Percentiles rank a stretch among this genome's conserved stretches.
Evolutionary conservation across 2,329 filamentous ascomycete species (phyloP).

Genomic region (Fusarium tuaranense): DNA sequence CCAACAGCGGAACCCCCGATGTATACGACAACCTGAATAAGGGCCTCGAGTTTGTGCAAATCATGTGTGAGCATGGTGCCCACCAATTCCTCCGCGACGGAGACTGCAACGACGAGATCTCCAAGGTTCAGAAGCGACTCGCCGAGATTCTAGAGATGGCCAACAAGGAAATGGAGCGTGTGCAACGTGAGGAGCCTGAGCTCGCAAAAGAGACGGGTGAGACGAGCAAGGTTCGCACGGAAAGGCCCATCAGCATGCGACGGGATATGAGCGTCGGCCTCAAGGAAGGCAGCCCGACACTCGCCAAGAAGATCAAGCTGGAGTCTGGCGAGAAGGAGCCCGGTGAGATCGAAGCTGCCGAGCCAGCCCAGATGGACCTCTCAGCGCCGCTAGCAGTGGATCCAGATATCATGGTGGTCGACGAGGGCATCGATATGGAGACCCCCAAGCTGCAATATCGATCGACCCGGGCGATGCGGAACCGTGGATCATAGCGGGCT

Average conservation of each 20-base stretch:
- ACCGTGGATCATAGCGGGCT: slow-evolving; percentile 55
- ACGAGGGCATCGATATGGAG: slow-evolving; percentile 56
- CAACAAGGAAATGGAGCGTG: slow-evolving; percentile 67
- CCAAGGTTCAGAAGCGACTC: slow-evolving; percentile 75
- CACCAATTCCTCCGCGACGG: slow-evolving; percentile 92
- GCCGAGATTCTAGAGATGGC: slow-evolving; percentile 72
- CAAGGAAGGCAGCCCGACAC: slow-evolving; percentile 41
- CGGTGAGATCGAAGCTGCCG: slow-evolving; percentile 40
- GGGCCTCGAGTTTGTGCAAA: slow-evolving; percentile 82
- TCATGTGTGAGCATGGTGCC: slow-evolving; percentile 85
- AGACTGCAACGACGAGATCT: slow-evolving; percentile 82
- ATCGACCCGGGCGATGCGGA: slow-evolving; percentile 56
- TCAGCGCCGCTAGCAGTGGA: slow-evolving; percentile 49
- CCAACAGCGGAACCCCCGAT: slow-evolving; percentile 51
- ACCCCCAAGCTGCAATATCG: slow-evolving; percentile 56
- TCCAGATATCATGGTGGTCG: slow-evolving; percentile 50
- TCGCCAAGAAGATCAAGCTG: slow-evolving; percentile 39
- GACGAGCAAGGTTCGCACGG: slow-evolving; percentile 59
- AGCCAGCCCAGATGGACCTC: slow-evolving; percentile 24
- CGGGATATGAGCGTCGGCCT: slow-evolving; percentile 53
- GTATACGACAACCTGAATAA: slow-evolving; percentile 82
- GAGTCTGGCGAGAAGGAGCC: slow-evolving; percentile 40
- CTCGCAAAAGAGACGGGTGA: slow-evolving; percentile 54
- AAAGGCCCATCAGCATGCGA: slow-evolving; percentile 66
- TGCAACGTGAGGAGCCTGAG: slow-evolving; percentile 65